Base-by-base conservation (phyloP, 805 yeast species). In the Yamadazyma endophytica region DNA sequence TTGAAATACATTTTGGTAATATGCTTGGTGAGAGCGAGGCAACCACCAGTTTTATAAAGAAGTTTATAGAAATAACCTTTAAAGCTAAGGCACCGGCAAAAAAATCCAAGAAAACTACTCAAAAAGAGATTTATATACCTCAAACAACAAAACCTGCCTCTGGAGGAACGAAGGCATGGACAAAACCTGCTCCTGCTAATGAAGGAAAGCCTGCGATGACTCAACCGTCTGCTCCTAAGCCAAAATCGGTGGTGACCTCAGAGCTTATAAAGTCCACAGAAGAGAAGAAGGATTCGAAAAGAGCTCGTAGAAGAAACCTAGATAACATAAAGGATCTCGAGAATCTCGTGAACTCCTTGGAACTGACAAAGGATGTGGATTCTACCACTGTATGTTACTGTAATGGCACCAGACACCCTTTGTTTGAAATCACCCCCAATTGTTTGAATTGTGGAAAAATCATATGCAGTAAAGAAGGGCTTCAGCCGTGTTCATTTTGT, bases 371-470 rank as follows among this genome's bases (percentile, higher is more conserved):
- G 1, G 30, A 31, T 29, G 32, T 28, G 16, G 21, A 39, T 12
- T 9, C 26, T 5, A 13, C 29, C 5, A 16, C 48, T 40, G 50
- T 46, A 4, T 89, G 97, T 52, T 75, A 81, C 40, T 89, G 97
- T 50, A 84, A 81, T 77, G 97, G 90, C 1, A 74, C 82, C 0
- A 65, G 83, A 37, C 98, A 92, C 50, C 95, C 96, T 3, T 59
- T 92, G 18, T 82, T 87, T 40, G 94, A 85, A 35, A 72, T 82
- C 41, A 92, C 94, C 2, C 97, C 98, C 1, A 92, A 92, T 52
- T 92, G 99, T 48, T 58, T 92, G 24, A 79, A 82, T 37, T 92
- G 99, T 54, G 99, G 99, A 8, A 85, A 88, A 54, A 85, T 92
- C 24, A 85, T 92, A 2, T 92, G 99, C 61, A 70, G 73, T 4